Evolutionary conservation across 768 basidiomycete species (phyloP), one percentile per base, ranked within the genome.

Genomic region (Tulasnella sp.): DNA sequence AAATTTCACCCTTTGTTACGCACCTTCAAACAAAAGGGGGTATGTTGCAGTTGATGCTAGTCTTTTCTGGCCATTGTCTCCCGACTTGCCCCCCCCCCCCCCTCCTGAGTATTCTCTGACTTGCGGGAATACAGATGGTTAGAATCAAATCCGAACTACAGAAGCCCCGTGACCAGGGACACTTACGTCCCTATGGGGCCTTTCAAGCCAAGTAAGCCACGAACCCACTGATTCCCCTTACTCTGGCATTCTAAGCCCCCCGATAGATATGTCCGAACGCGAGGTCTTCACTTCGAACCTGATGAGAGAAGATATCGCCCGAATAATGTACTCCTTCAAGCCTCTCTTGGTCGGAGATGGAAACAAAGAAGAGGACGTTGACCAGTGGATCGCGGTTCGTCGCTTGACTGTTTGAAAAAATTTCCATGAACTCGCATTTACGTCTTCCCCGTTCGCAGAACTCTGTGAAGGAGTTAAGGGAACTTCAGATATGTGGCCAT

Each of bases 131-230:
- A 4, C 32, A 73, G 77, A 11, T 77, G 69, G 70, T 39, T 77
- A 71, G 67, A 71, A 55, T 73, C 35, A 37, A 77, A 77, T 57
- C 77, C 77, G 13, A 77, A 77, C 46, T 77, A 18, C 70, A 20
- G 37, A 6, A 73, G 70, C 23, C 26, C 70, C 70, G 40, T 40
- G 15, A 46, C 42, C 11, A 23, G n/a, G n/a, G 77, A 77, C 29
- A 48, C 42, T 3, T 77, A n/a, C 55, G 72, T 77, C 29, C 77
- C 77, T 29, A 7, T 71, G 1, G 77, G 77, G 39, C 69, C 77
- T 35, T 77, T 67, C 37, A 70, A 46, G 29, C 39, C 40, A 70
- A 70, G 77, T 77, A 37, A 32, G 61, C 61, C 32, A 20, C 20
- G 23, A 20, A 23, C n/a, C 23, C 51, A n/a, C 13, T 26, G 15